phyloP scores from a whole-genome alignment of 2,329 filamentous ascomycete species.

The Raffaelea ambrosiae region DNA sequence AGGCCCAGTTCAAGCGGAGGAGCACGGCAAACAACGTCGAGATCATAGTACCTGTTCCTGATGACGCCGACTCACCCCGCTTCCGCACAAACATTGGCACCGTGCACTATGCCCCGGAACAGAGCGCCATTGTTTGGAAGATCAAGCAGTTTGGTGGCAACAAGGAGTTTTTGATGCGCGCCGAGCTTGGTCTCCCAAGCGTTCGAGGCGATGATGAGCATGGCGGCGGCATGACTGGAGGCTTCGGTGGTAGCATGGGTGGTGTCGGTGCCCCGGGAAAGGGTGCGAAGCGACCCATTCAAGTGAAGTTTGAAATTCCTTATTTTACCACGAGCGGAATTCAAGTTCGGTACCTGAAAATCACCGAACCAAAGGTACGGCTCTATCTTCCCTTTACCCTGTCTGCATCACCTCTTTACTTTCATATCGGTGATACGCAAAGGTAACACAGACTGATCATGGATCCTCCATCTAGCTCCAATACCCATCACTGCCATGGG shows the following conservation, averaged over 20 bases:
- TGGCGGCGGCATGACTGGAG: conserved; percentile 94
- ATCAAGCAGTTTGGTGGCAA: conserved; percentile 99
- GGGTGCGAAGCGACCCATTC: conserved; percentile 86
- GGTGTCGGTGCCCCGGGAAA: conserved; percentile 71
- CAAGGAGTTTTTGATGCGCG: conserved; percentile 98
- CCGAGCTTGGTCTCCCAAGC: conserved; percentile 86
- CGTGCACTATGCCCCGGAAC: conserved; percentile 95
- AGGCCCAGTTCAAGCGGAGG: conserved; percentile 94
- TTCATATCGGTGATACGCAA: too few species aligned
- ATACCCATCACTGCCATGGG: conserved; percentile 97
- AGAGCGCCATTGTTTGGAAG: conserved; percentile 98
- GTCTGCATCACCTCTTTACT: conserved; percentile 6
- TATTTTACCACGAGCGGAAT: conserved; percentile 99
- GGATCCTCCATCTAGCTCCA: conserved; percentile 55
- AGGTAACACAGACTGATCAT: too few species aligned
- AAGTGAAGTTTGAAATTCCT: conserved; percentile 99
- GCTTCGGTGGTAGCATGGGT: conserved; percentile 94
- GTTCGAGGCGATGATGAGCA: conserved; percentile 93
- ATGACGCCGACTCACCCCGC: conserved; percentile 90
- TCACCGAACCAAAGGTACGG: conserved; percentile 94
- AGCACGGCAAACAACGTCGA: conserved; percentile 98
- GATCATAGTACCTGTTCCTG: conserved; percentile 92
- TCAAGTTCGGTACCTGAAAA: conserved; percentile 96
- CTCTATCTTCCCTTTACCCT: neutral
- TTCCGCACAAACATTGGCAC: conserved; percentile 97